phyloP scores from a whole-genome alignment of 2,329 filamentous ascomycete species.

The Aspergillus viridinutans region DNA sequence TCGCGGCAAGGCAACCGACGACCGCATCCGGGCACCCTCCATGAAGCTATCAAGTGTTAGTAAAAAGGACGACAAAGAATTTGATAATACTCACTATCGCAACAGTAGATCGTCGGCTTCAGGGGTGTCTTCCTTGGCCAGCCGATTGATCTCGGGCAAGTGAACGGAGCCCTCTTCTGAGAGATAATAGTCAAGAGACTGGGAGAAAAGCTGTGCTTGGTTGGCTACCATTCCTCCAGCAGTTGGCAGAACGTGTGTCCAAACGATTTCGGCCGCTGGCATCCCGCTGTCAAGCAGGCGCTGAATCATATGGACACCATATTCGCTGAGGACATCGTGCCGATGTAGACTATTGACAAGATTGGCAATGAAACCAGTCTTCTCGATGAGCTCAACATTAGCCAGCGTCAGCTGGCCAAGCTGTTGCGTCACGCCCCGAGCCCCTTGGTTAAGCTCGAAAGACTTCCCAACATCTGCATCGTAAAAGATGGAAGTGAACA shows the following conservation, averaged over 20 bases:
- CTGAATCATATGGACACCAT: constrained; percentile 55
- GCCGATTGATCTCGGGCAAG: constrained; percentile 45
- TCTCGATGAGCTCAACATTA: constrained; percentile 45
- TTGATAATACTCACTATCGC: constrained; percentile 43
- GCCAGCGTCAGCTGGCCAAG: constrained; percentile 49
- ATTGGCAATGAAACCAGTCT: constrained; percentile 38
- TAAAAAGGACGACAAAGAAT: background rate
- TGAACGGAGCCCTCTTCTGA: constrained; percentile 46
- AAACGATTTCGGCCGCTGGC: constrained; percentile 49
- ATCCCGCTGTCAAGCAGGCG: constrained; percentile 47
- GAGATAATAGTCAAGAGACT: constrained; percentile 56
- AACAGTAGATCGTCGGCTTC: constrained; percentile 47
- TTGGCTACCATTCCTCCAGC: constrained; percentile 54
- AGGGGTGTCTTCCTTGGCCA: constrained; percentile 44
- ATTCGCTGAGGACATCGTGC: constrained; percentile 45
- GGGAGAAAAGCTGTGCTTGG: constrained; percentile 55
- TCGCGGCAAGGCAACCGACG: constrained; percentile 36
- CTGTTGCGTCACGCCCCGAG: constrained; percentile 44
- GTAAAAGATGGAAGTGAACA: constrained; percentile 54
- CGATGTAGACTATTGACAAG: constrained; percentile 40
- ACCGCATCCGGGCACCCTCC: constrained; percentile 37
- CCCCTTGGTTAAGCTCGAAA: constrained; percentile 49
- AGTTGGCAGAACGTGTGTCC: constrained; percentile 56
- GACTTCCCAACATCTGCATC: constrained; percentile 51
- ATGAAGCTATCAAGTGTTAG: constrained; percentile 29